Conservation (phyloP, 2,329 filamentous ascomycete species). For the Colletotrichum graminicola region DNA sequence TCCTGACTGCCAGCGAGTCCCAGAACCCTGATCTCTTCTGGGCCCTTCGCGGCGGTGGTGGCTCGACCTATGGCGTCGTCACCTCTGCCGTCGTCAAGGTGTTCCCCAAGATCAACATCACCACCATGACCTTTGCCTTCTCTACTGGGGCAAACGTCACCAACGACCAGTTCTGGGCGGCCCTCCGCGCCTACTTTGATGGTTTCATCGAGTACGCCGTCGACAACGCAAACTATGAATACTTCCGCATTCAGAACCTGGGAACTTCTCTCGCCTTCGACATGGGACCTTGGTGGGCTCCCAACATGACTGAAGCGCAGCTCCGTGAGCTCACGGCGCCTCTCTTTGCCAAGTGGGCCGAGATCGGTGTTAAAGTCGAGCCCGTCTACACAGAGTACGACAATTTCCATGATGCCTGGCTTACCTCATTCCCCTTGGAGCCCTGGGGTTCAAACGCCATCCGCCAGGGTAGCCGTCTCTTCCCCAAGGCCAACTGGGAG, state of each 20-base stretch:
- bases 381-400: slow-evolving; percentile 46
- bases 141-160: slow-evolving; percentile 41
- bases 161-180: slow-evolving; percentile 49
- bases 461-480: slow-evolving; percentile 49
- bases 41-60: slow-evolving; percentile 68
- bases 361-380: slow-evolving; percentile 48
- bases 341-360: slow-evolving; percentile 49
- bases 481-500: slow-evolving; percentile 51
- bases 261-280: slow-evolving; percentile 49
- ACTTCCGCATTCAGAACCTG: slow-evolving; percentile 45
- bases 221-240: slow-evolving; percentile 46
- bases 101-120: slow-evolving; percentile 57
- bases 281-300: slow-evolving; percentile 49
- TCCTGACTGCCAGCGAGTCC: slow-evolving; percentile 64
- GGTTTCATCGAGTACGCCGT: slow-evolving; percentile 46
- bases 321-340: slow-evolving; percentile 53
- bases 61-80: slow-evolving; percentile 63
- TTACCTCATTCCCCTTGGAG: slow-evolving; percentile 46
- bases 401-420: slow-evolving; percentile 48
- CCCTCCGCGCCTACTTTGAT: slow-evolving; percentile 45
- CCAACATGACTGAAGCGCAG: slow-evolving; percentile 49
- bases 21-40: slow-evolving; percentile 72
- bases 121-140: slow-evolving; percentile 60
- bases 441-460: slow-evolving; percentile 45
- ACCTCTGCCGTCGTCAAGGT: slow-evolving; percentile 66